phyloP scores from a whole-genome alignment of 73 alveolate species.

The Blepharisma japonicum region DNA sequence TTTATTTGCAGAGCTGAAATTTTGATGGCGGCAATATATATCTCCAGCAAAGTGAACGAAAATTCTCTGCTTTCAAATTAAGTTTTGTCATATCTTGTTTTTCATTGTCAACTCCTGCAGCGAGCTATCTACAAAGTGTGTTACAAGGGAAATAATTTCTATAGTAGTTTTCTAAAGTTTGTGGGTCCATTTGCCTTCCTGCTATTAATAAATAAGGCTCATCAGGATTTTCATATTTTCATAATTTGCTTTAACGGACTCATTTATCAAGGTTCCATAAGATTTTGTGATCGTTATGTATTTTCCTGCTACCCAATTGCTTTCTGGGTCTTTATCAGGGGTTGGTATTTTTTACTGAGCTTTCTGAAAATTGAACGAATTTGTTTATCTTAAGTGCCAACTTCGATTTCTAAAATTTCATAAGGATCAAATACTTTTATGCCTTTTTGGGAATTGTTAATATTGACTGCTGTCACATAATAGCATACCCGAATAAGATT shows the following conservation, averaged over 20 bases:
- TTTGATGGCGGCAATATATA: too few species aligned
- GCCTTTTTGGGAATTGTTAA: conserved; percentile 27
- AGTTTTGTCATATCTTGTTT: too few species aligned
- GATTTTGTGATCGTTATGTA: conserved; percentile 77
- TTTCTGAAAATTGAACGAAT: conserved; percentile 52
- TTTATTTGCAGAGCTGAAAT: too few species aligned
- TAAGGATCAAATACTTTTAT: conserved; percentile 62
- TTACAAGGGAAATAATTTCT: too few species aligned
- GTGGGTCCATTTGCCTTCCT: too few species aligned
- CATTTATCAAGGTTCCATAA: conserved; percentile 75
- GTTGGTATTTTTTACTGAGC: conserved; percentile 60
- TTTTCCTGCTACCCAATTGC: conserved; percentile 72
- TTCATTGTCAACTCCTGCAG: too few species aligned
- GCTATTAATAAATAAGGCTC: conserved; percentile 75
- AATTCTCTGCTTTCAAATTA: too few species aligned
- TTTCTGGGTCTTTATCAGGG: conserved; percentile 85
- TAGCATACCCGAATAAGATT: neutral
- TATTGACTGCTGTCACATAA: neutral
- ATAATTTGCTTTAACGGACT: conserved; percentile 72
- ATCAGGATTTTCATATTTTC: conserved; percentile 87
- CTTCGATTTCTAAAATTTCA: conserved; percentile 52
- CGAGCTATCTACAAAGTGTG: too few species aligned
- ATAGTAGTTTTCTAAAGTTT: too few species aligned
- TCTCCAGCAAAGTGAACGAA: too few species aligned
- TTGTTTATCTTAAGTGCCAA: conserved; percentile 37